These are phyloP conservation scores for Huntiella bhutanensis DNA, from an alignment of 2,329 filamentous ascomycete genomes.

Conservation along the genomic window DNA sequence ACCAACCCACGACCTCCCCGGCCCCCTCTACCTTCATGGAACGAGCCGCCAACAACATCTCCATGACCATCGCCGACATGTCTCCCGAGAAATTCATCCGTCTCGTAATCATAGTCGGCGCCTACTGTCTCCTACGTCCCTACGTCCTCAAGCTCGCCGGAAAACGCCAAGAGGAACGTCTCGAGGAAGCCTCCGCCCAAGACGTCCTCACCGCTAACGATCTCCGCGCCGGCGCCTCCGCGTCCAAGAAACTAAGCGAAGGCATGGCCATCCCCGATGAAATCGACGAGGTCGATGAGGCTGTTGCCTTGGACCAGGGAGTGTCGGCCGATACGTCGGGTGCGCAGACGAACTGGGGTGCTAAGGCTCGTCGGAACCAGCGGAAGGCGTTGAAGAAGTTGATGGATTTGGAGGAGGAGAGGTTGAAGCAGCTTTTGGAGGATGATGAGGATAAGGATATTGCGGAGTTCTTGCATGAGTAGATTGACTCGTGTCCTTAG, in stretches of 20 bases:
- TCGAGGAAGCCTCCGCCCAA: conserved; percentile 39
- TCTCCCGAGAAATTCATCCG: conserved; percentile 41
- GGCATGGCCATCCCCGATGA: conserved; percentile 35
- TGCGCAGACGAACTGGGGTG: conserved; percentile 10
- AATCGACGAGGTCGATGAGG: conserved; percentile 17
- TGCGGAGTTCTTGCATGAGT: conserved; percentile 40
- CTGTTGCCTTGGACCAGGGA: conserved; percentile 3
- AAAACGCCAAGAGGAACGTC: conserved; percentile 41
- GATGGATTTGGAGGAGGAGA: conserved; percentile 42
- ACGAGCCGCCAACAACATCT: conserved; percentile 25
- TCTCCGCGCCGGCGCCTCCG: conserved; percentile 27
- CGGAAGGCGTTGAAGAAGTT: conserved; percentile 40
- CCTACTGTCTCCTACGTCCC: conserved; percentile 54
- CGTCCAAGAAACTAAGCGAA: conserved; percentile 17
- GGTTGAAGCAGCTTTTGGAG: conserved; percentile 33
- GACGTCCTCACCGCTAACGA: conserved; percentile 45
- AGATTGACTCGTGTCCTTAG: background rate
- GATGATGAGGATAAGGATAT: conserved; percentile 59
- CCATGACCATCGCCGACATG: conserved; percentile 30
- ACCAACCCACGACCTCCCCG: conserved; percentile 1
- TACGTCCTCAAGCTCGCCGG: conserved; percentile 52
- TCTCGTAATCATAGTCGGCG: conserved; percentile 50
- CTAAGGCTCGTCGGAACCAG: conserved; percentile 13
- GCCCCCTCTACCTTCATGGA: conserved; percentile 7
- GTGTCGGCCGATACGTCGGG: background rate